Evolutionary conservation across 495 filamentous ascomycete species (phyloP).

Genomic region (Neurospora sp.): DNA sequence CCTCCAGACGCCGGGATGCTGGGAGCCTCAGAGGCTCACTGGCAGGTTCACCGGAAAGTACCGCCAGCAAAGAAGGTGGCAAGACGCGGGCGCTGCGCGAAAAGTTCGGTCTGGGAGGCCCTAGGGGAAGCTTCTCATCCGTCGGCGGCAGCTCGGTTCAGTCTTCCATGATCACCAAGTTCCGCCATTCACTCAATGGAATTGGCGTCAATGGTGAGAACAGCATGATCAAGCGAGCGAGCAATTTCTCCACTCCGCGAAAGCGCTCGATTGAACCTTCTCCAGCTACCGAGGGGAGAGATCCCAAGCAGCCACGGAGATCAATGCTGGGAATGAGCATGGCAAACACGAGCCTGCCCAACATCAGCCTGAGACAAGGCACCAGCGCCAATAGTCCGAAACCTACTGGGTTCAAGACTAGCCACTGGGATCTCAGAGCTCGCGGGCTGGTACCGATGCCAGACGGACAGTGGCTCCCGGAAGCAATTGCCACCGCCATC

Average conservation of each 20-base stretch:
- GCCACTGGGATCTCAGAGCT: conserved; percentile 32
- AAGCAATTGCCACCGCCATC: conserved; percentile 27
- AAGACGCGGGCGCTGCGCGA: conserved; percentile 23
- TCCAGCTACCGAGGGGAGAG: conserved; percentile 7
- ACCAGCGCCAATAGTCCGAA: background rate
- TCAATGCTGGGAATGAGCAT: background rate
- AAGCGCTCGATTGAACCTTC: conserved; percentile 14
- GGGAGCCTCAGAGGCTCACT: background rate
- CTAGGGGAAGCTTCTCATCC: conserved; percentile 16
- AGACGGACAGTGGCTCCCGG: conserved; percentile 32
- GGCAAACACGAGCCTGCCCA: background rate
- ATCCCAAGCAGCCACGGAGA: conserved; percentile 9
- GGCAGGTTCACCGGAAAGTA: conserved; percentile 7
- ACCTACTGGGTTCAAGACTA: conserved; percentile 11
- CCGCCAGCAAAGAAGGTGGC: conserved; percentile 14
- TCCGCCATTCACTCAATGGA: conserved; percentile 14
- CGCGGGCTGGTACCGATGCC: conserved; percentile 33
- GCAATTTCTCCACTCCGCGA: conserved; percentile 14
- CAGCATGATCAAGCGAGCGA: conserved; percentile 4
- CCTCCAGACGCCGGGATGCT: background rate
- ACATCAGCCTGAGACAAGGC: background rate
- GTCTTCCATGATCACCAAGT: conserved; percentile 1
- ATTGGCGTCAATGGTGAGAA: background rate
- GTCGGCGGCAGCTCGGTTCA: conserved; percentile 1
- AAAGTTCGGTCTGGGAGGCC: conserved; percentile 17